Percentiles rank a stretch among this genome's conserved stretches.
Conservation (phyloP, 495 filamentous ascomycete genomes). For the Apodospora peruviana region DNA sequence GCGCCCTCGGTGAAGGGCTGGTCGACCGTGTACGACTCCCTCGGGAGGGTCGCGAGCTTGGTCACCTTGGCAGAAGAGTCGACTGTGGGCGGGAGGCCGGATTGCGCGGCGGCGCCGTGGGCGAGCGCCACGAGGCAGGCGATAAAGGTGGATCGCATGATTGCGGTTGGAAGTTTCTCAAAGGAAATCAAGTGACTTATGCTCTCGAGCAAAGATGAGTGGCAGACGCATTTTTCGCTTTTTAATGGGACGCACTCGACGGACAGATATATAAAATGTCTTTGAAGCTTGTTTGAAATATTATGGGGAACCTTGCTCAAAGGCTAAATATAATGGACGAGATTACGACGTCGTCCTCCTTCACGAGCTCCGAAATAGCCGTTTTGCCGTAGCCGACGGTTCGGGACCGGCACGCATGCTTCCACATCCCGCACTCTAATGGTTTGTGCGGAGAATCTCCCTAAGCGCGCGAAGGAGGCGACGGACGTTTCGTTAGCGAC, state of each 20-base stretch:
- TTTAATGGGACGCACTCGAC: conserved; percentile 5
- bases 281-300: too few relatives aligned
- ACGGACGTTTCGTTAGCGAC: too few relatives aligned
- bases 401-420: conserved; percentile 5
- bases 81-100: conserved; percentile 11
- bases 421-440: conserved; percentile 9
- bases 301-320: too few relatives aligned
- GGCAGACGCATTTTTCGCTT: conserved; percentile 6
- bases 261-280: conserved; percentile 8
- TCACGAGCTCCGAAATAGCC: conserved; percentile 12
- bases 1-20: conserved; percentile 15
- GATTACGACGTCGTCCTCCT: conserved; percentile 12
- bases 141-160: conserved; percentile 8
- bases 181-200: conserved; percentile 7
- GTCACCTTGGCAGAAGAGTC: conserved; percentile 5
- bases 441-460: too few relatives aligned
- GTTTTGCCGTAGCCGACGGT: conserved; percentile 11
- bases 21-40: conserved; percentile 11
- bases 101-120: conserved; percentile 8
- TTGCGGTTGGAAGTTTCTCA: conserved; percentile 5
- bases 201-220: conserved; percentile 5
- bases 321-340: not conserved
- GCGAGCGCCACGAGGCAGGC: conserved; percentile 11
- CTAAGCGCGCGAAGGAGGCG: too few relatives aligned
- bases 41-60: conserved; percentile 13